Base-by-base conservation (phyloP, 2,329 filamentous ascomycete species). In the Botryosphaeria dothidea region DNA sequence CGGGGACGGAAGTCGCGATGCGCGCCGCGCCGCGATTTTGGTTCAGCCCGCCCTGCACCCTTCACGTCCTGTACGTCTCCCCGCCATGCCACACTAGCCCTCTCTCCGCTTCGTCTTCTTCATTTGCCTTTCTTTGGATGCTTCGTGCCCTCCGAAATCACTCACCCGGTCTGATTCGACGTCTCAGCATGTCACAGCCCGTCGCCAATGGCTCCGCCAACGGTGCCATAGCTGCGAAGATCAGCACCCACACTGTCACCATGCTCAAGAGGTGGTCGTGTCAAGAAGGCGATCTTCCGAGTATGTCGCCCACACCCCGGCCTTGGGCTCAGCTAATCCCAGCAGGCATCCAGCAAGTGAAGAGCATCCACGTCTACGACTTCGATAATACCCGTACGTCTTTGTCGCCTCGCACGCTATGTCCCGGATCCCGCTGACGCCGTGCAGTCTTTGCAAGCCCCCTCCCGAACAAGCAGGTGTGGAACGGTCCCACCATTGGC, bases 321-420 rank as follows among this genome's bases (percentile, higher is more conserved):
- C 5, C n/a, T n/a, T 15, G 11, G 27, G 45, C 67, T 69, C 49
- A 71, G 58, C 25, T 19, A 41, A 6, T 63, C 6, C 54, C n/a
- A 34, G 27, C 68, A 86, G 85, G 86, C 34, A 83, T 88, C 11
- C 83, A 90, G 46, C 83, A 87, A 64, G 90, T 98, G 78, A 92
- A 87, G 75, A 81, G 88, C 8, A 88, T 99, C 61, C 94, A 98
- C 75, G 86, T 99, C 70, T 98, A 98, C 81, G 95, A 99, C 78
- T 99, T 98, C 77, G 95, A 99, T 79, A 98, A 99, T 74, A 98
- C 94, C 41, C 81, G 92, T 94, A 82, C 76, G 89, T 68, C 62
- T 29, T 21, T 45, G 41, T 51, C 34, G 41, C 45, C 61, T 46
- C 56, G 67, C 60, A 57, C 46, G 62, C 31, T 31, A 46, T 23